phyloP scores from a whole-genome alignment of 2,329 filamentous ascomycete genomes.

The Trichoderma sp. region DNA sequence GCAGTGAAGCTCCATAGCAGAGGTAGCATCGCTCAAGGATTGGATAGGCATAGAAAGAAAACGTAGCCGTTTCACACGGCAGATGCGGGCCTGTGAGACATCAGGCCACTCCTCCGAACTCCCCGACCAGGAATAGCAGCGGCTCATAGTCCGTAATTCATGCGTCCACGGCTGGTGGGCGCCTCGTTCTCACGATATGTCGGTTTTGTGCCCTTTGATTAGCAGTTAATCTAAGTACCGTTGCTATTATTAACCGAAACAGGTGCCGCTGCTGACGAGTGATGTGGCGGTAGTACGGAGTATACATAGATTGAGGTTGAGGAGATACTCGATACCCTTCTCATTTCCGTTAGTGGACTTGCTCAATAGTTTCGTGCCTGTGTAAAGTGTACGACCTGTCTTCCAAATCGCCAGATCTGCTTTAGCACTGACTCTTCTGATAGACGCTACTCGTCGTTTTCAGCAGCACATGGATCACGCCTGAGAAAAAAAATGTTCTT shows the following conservation, averaged over 20 bases:
- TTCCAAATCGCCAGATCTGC: not conserved
- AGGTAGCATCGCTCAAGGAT: not conserved
- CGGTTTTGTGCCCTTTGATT: not conserved
- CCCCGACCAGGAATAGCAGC: not conserved
- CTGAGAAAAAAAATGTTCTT: conserved; percentile 2
- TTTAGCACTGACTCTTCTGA: not conserved
- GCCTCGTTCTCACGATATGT: not conserved
- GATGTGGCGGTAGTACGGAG: not conserved
- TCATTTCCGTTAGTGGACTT: not conserved
- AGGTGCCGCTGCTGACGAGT: conserved; percentile 6
- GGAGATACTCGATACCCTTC: not conserved
- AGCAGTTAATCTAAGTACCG: not conserved
- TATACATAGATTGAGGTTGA: not conserved
- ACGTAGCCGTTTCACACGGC: not conserved
- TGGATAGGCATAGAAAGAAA: not conserved
- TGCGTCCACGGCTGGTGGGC: not conserved
- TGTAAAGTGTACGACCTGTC: not conserved
- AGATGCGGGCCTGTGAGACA: conserved; percentile 17
- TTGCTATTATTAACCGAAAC: conserved; percentile 17
- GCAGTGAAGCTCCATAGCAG: not conserved
- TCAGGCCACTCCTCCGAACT: conserved; percentile 7
- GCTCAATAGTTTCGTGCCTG: not conserved
- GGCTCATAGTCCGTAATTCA: not conserved
- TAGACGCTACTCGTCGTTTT: not conserved
- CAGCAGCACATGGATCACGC: conserved; percentile 19